Conservation (phyloP, 2,329 filamentous ascomycete species). For the Tolypocladium capitatum region DNA sequence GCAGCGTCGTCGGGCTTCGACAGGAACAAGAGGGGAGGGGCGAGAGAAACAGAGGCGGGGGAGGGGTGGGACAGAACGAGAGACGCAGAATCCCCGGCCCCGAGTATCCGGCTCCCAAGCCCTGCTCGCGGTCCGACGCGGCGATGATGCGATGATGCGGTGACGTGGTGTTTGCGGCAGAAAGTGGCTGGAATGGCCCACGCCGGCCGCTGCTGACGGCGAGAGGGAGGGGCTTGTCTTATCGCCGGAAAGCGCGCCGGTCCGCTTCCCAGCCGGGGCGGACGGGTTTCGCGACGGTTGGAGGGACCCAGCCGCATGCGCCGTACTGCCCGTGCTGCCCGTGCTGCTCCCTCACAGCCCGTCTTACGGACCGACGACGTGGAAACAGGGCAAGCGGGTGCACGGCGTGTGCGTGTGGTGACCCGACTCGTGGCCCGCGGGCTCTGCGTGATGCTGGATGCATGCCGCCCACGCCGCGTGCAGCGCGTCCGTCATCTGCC, state of each 20-base stretch:
- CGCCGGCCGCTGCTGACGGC: background rate
- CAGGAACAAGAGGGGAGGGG: background rate
- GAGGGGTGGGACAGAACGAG: background rate
- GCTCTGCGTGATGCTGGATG: background rate
- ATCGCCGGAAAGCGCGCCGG: background rate
- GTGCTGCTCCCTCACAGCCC: too few relatives aligned
- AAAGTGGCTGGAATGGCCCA: background rate
- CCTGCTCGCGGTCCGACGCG: background rate
- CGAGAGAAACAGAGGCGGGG: background rate
- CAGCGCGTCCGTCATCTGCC: too few relatives aligned
- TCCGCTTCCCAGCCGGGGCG: background rate
- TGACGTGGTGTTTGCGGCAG: background rate
- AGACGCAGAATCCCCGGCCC: background rate
- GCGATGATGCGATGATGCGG: background rate
- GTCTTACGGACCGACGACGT: too few relatives aligned
- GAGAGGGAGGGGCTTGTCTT: background rate
- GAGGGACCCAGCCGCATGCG: background rate
- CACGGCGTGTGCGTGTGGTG: too few relatives aligned
- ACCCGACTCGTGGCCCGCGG: too few relatives aligned
- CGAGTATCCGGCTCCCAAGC: background rate
- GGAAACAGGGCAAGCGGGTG: too few relatives aligned
- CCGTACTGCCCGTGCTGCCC: too few relatives aligned
- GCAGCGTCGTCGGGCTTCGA: background rate
- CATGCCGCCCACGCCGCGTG: background rate
- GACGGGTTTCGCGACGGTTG: too few relatives aligned